Conservation (phyloP, 352 stramenopile genomes). For the Phytophthora boehmeriae region DNA sequence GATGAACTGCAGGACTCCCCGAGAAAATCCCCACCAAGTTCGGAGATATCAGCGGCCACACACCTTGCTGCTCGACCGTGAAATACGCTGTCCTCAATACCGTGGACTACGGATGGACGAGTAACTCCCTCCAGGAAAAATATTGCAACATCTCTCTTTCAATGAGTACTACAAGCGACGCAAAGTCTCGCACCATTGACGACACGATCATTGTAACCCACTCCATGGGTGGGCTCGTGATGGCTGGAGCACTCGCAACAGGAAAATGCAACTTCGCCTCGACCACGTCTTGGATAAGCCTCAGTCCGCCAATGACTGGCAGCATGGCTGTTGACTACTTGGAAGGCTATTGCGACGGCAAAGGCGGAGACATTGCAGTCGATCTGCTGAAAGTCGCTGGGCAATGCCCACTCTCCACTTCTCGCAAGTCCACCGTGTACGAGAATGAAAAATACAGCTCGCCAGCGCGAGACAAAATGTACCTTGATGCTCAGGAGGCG, state of each 20-base stretch:
- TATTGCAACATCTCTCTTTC: slow-evolving; percentile 33
- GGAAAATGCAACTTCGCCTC: slow-evolving; percentile 11
- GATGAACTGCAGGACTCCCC: slow-evolving; percentile 1
- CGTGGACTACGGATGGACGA: slow-evolving; percentile 47
- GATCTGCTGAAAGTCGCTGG: slow-evolving; percentile 24
- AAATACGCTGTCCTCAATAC: slow-evolving; percentile 52
- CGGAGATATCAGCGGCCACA: slow-evolving; percentile 11
- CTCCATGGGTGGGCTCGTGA: slow-evolving; percentile 42
- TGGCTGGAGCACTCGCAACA: slow-evolving; percentile 19
- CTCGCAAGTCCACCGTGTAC: slow-evolving; percentile 31
- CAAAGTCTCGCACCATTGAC: slow-evolving; percentile 6
- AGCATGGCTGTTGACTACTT: slow-evolving; percentile 42
- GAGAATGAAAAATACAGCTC: slow-evolving; percentile 23
- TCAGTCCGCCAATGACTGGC: slow-evolving; percentile 34
- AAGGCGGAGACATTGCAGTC: slow-evolving; percentile 20
- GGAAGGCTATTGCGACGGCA: slow-evolving; percentile 33
- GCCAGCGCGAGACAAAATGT: slow-evolving; percentile 12
- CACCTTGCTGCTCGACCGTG: slow-evolving; percentile 23
- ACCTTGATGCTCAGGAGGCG: slow-evolving; percentile 27
- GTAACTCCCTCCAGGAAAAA: slow-evolving; percentile 30
- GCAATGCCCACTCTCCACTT: slow-evolving; percentile 33
- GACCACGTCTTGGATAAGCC: slow-evolving; percentile 30
- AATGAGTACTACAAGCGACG: slow-evolving; percentile 17
- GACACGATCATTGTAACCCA: slow-evolving; percentile 41
- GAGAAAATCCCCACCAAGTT: slow-evolving; percentile 3